phyloP scores from a whole-genome alignment of 768 basidiomycete genomes.

The Phanerochaete carnosa region DNA sequence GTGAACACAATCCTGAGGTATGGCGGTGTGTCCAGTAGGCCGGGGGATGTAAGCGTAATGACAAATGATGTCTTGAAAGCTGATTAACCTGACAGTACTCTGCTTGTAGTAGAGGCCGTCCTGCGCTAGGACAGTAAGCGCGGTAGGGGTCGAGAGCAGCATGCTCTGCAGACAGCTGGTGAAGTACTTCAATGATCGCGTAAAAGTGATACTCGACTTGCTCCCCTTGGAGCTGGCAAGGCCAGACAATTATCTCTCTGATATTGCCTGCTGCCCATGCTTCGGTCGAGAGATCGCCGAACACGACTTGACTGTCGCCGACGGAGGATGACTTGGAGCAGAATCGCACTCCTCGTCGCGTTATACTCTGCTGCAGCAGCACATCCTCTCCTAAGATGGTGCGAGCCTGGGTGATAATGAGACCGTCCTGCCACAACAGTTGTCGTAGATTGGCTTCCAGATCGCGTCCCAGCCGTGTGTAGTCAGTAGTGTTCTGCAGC shows the following conservation, averaged over 20 bases:
- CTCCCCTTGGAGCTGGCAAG: too few species aligned
- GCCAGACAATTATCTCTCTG: background rate
- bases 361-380: background rate
- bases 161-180: background rate
- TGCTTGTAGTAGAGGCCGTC: background rate
- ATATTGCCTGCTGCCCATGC: background rate
- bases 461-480: background rate
- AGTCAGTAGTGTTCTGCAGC: background rate
- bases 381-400: background rate
- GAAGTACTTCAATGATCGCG: background rate
- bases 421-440: background rate
- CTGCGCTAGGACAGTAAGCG: background rate
- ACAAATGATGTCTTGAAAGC: background rate
- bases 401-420: background rate
- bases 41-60: background rate
- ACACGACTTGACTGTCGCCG: constrained; percentile 4
- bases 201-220: background rate
- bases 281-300: background rate
- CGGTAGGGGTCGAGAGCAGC: background rate
- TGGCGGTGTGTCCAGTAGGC: background rate
- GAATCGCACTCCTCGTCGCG: background rate
- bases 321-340: background rate
- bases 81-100: background rate
- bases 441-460: too few species aligned
- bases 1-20: background rate